Base-by-base conservation (phyloP, 2,329 filamentous ascomycete genomes). In the Neodidymelliopsis sp. region DNA sequence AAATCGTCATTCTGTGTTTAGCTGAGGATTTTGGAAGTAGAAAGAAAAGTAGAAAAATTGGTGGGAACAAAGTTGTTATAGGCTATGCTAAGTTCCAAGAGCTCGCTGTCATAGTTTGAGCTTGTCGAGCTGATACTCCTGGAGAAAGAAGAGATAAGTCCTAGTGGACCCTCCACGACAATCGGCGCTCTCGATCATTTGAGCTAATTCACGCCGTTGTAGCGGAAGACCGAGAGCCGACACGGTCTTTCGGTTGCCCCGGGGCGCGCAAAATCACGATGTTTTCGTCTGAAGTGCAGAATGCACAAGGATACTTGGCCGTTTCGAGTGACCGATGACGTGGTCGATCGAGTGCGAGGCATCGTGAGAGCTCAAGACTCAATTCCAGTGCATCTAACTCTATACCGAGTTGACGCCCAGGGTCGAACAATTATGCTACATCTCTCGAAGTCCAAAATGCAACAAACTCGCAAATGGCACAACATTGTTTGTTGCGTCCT, bases 241-340 rank as follows among this genome's bases (percentile, higher is more conserved):
- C 33, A 31, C 49, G 54, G 51, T 59, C 42, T 34, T 54, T 49
- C 48, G 42, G 33, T 54, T 59, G 45, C 53, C 56, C 62, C 59
- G 60, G 60, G 24, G 54, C 49, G 47, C 55, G 53, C 49, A 49
- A 50, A 65, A 51, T 33, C 54, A 57, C 60, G 54, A 63, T 57
- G 60, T 57, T 63, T 62, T 54, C 57, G 65, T 65, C 59, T 66
- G 62, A 61, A 57, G 48, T 65, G 63, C 64, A 64, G 62, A 52
- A 62, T 62, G 53, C 52, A 53, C 50, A 56, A 60, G 54, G 56
- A 52, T 66, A 50, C 69, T 64, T 69, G 68, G 57, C 69, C 66
- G 39, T 56, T 69, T 70, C 57, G 51, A 68, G 67, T 62, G 56
- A 57, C 62, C 64, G 46, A 71, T 72, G 69, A 72, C 68, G 67